Evolutionary conservation across 2,329 filamentous ascomycete species (phyloP).

Genomic region (Ceratocystis cubensis): DNA sequence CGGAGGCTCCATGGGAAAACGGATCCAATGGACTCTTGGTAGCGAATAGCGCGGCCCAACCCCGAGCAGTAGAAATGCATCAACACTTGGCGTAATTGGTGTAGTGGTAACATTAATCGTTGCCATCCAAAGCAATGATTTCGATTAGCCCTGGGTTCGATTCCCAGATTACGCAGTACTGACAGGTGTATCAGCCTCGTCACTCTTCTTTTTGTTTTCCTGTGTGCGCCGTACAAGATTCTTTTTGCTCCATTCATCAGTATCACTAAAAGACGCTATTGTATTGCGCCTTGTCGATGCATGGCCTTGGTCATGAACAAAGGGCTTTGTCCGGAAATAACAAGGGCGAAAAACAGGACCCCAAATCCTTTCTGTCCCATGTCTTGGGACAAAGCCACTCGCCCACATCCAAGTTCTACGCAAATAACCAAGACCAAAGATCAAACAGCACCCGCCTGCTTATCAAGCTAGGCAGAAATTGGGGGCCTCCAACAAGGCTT

Average conservation of each 20-base stretch:
- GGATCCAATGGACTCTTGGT: background rate
- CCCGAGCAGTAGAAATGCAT: background rate
- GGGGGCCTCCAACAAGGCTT: too few relatives aligned
- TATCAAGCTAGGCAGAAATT: too few relatives aligned
- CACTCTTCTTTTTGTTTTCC: background rate
- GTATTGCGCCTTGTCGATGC: background rate
- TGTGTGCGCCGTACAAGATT: background rate
- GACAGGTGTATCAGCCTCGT: background rate
- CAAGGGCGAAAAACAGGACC: background rate
- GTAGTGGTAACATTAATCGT: constrained; percentile 11
- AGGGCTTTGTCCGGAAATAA: background rate
- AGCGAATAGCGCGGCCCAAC: background rate
- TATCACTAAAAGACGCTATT: background rate
- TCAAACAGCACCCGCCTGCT: too few relatives aligned
- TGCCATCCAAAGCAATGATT: constrained; percentile 2
- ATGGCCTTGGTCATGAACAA: background rate
- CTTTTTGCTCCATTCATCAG: background rate
- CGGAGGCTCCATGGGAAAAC: too few relatives aligned
- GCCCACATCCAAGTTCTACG: too few relatives aligned
- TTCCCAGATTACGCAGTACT: background rate
- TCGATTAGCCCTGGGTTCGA: constrained; percentile 10
- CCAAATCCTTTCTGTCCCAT: background rate
- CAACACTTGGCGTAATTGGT: background rate
- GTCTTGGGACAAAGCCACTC: background rate
- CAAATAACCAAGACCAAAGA: too few relatives aligned